These are phyloP conservation scores for Trametes sanguinea DNA, from an alignment of 768 basidiomycete genomes.

Conservation along the genomic window DNA sequence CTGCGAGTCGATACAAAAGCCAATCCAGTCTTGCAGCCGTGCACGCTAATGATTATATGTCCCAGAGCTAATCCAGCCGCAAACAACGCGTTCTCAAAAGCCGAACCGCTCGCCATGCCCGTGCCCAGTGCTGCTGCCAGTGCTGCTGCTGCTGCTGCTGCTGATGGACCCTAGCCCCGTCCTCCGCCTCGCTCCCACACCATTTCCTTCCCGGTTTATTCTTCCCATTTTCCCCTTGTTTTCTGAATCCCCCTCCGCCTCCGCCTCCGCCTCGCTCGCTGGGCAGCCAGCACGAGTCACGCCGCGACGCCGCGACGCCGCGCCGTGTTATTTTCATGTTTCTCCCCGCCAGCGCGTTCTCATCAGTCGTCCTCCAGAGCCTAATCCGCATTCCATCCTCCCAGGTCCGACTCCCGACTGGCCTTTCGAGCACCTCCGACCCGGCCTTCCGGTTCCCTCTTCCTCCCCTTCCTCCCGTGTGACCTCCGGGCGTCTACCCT, in stretches of 20 bases:
- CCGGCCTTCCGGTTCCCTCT: slow-evolving; percentile 16
- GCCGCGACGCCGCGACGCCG: slow-evolving; percentile 3
- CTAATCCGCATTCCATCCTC: slow-evolving; percentile 24
- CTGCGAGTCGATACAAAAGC: no score
- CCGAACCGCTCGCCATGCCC: no score
- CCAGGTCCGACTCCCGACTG: slow-evolving; percentile 25
- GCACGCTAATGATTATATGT: no score
- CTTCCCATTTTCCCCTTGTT: neutral
- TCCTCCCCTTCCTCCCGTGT: slow-evolving; percentile 15
- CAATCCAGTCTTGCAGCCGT: no score
- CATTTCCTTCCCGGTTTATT: neutral
- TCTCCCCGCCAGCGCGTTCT: slow-evolving; percentile 12
- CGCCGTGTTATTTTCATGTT: slow-evolving; percentile 2
- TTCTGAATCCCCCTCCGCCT: neutral
- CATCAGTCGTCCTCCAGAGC: slow-evolving; percentile 19
- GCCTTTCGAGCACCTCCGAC: slow-evolving; percentile 4
- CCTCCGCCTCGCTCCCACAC: neutral
- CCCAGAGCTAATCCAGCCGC: neutral
- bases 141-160: no score
- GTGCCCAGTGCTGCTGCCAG: no score
- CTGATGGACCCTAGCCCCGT: no score
- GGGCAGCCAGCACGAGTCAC: slow-evolving; percentile 9
- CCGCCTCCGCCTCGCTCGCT: no score
- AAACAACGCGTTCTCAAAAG: neutral
- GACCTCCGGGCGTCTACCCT: slow-evolving; percentile 19